A percentile compares a stretch with the other conserved stretches of the same genome.
phyloP scores from a whole-genome alignment of 2,329 filamentous ascomycete species.

The Arthrobotrys pseudoclavata region DNA sequence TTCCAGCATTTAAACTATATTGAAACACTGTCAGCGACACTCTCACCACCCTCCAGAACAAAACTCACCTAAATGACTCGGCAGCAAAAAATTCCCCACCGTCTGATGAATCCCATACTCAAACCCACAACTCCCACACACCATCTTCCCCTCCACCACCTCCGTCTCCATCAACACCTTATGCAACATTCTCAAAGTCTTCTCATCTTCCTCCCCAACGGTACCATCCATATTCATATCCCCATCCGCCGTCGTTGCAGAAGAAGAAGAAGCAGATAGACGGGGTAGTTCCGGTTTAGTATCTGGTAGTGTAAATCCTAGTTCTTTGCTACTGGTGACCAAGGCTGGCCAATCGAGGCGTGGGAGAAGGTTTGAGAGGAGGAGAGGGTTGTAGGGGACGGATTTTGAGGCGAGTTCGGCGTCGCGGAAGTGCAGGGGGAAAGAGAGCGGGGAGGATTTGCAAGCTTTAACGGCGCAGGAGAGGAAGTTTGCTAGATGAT shows the following conservation, averaged over 20 bases:
- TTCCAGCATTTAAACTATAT: background rate
- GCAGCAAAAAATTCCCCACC: conserved; percentile 94
- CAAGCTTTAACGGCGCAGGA: conserved; percentile 96
- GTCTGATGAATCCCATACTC: conserved; percentile 96
- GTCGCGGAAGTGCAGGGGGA: conserved; percentile 91
- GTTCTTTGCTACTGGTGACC: conserved; percentile 76
- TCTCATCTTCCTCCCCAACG: conserved; percentile 74
- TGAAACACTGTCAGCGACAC: background rate
- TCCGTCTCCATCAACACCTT: conserved; percentile 88
- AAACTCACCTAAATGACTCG: conserved; percentile 79
- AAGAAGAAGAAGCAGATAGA: conserved; percentile 48
- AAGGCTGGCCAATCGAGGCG: conserved; percentile 90
- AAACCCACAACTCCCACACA: conserved; percentile 91
- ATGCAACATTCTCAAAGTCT: conserved; percentile 82
- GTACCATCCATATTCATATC: conserved; percentile 70
- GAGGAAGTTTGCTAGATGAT: conserved; percentile 81
- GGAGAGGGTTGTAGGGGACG: conserved; percentile 81
- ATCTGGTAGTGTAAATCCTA: conserved; percentile 63
- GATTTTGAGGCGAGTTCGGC: conserved; percentile 90
- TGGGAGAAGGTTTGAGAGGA: conserved; percentile 86
- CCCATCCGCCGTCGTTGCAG: conserved; percentile 70
- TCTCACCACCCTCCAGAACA: background rate
- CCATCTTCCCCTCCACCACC: conserved; percentile 87
- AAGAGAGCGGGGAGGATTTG: conserved; percentile 83
- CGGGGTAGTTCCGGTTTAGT: conserved; percentile 62